These are phyloP conservation scores for Paratinospora sagittata DNA, from an alignment of 164 flowering plant genomes.

Conservation along the genomic window DNA sequence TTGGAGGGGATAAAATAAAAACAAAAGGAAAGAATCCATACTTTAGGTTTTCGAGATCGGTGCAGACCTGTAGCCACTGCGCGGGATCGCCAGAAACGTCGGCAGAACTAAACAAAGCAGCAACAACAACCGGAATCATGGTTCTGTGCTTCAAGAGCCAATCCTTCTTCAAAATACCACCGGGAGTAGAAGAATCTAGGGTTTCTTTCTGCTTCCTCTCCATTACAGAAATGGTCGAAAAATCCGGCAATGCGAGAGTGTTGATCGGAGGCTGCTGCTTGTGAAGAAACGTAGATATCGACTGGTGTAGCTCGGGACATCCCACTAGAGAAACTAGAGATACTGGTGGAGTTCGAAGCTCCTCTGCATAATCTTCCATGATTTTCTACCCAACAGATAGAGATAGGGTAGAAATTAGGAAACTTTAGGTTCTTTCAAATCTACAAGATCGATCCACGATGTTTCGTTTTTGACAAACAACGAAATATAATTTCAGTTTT, in stretches of 20 bases:
- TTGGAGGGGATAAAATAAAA: not conserved
- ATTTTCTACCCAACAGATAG: not conserved
- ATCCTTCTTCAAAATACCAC: constrained; percentile 65
- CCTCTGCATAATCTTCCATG: constrained; percentile 95
- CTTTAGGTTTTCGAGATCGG: constrained; percentile 80
- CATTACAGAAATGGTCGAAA: constrained; percentile 51
- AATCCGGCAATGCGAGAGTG: constrained; percentile 80
- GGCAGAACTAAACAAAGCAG: constrained; percentile 57
- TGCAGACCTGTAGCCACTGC: constrained; percentile 89
- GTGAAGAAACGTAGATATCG: constrained; percentile 59
- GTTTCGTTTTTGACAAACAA: too few species aligned
- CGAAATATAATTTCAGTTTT: too few species aligned
- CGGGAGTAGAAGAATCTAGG: constrained; percentile 14
- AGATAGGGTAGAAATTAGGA: too few species aligned
- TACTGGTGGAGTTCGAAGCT: constrained; percentile 87
- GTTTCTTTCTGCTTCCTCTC: constrained; percentile 24
- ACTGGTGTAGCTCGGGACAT: constrained; percentile 58
- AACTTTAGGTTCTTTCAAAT: too few species aligned
- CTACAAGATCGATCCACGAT: too few species aligned
- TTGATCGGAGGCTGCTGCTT: constrained; percentile 81
- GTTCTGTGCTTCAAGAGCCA: constrained; percentile 91
- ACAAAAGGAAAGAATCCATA: constrained; percentile 23
- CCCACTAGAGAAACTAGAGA: constrained; percentile 61
- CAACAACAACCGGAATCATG: constrained; percentile 61
- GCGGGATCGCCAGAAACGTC: constrained; percentile 87